Evolutionary conservation across 495 filamentous ascomycete species (phyloP).

Genomic region (Penicillium argentinense): DNA sequence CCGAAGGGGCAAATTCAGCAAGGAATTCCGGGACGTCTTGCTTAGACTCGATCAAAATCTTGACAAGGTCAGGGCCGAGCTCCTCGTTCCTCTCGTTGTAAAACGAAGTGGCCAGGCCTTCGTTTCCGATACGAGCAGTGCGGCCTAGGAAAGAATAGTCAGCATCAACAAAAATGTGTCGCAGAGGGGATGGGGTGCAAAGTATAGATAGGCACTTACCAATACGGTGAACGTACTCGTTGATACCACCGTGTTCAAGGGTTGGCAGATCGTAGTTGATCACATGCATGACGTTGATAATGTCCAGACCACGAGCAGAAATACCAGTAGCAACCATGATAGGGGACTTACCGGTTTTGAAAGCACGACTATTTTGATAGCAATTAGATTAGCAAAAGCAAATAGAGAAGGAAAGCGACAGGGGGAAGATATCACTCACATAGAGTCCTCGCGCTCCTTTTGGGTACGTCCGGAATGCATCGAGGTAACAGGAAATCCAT

Average conservation of each 20-base stretch:
- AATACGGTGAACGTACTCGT: slow-evolving; percentile 93
- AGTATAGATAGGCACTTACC: slow-evolving; percentile 55
- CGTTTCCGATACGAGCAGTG: slow-evolving; percentile 90
- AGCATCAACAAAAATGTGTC: not conserved
- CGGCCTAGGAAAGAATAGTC: slow-evolving; percentile 56
- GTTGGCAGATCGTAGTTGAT: slow-evolving; percentile 89
- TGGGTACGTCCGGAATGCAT: slow-evolving; percentile 89
- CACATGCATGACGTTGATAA: slow-evolving; percentile 81
- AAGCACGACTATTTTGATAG: slow-evolving; percentile 60
- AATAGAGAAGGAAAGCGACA: not conserved
- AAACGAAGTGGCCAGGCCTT: slow-evolving; percentile 84
- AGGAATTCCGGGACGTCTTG: slow-evolving; percentile 85
- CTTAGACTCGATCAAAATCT: slow-evolving; percentile 73
- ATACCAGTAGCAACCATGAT: slow-evolving; percentile 85
- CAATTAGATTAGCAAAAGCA: no score
- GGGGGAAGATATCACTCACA: slow-evolving; percentile 52
- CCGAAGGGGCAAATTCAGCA: slow-evolving; percentile 55
- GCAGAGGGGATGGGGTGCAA: no score
- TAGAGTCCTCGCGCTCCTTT: slow-evolving; percentile 86
- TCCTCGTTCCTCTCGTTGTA: slow-evolving; percentile 72
- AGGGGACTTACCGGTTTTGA: slow-evolving; percentile 69
- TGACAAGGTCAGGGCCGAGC: slow-evolving; percentile 68
- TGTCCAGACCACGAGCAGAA: slow-evolving; percentile 86
- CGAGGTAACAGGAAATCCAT: slow-evolving; percentile 73
- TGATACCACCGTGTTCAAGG: slow-evolving; percentile 73